A percentile compares a stretch with the other conserved stretches of the same genome.
These are phyloP conservation scores for Vitis hybrid DNA, from an alignment of 177 flowering plant species.

Conservation along the genomic window DNA sequence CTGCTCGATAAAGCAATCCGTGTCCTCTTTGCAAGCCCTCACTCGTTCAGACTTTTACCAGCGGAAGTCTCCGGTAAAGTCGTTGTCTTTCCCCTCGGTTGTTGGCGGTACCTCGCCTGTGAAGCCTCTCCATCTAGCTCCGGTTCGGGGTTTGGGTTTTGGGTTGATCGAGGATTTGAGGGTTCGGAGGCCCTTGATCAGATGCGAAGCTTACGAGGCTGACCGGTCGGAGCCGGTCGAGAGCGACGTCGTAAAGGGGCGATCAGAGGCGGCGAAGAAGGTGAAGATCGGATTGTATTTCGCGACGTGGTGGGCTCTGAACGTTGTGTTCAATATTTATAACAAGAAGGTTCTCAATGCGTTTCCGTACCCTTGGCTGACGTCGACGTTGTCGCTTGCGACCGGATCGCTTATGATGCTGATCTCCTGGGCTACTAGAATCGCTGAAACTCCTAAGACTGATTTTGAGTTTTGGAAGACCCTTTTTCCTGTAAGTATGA, in stretches of 20 bases:
- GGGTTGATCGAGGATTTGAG: slow-evolving; percentile 9
- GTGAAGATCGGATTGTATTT: slow-evolving; percentile 76
- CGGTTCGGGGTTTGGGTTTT: slow-evolving; percentile 19
- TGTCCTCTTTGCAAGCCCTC: no score
- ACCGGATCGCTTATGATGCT: slow-evolving; percentile 83
- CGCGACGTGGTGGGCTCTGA: slow-evolving; percentile 94
- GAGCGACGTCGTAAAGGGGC: slow-evolving; percentile 7
- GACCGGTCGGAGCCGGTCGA: slow-evolving; percentile 48
- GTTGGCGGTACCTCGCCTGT: slow-evolving; percentile 14
- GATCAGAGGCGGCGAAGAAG: slow-evolving; percentile 60
- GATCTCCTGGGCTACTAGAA: slow-evolving; percentile 69
- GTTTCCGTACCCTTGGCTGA: slow-evolving; percentile 87
- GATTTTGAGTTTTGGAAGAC: slow-evolving; percentile 90
- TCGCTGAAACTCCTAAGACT: slow-evolving; percentile 83
- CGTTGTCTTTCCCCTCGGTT: slow-evolving; percentile 14
- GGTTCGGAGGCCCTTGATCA: slow-evolving; percentile 18
- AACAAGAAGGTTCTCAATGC: slow-evolving; percentile 94
- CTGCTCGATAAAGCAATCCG: no score
- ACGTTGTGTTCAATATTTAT: slow-evolving; percentile 89
- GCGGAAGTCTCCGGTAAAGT: neutral
- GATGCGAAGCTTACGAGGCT: slow-evolving; percentile 72
- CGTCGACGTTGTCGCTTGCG: slow-evolving; percentile 84
- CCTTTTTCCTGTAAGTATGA: slow-evolving; percentile 65
- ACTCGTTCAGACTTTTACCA: no score
- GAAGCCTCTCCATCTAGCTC: slow-evolving; percentile 53